Conservation (phyloP, 495 filamentous ascomycete species). For the Aspergillus ellipticus region DNA sequence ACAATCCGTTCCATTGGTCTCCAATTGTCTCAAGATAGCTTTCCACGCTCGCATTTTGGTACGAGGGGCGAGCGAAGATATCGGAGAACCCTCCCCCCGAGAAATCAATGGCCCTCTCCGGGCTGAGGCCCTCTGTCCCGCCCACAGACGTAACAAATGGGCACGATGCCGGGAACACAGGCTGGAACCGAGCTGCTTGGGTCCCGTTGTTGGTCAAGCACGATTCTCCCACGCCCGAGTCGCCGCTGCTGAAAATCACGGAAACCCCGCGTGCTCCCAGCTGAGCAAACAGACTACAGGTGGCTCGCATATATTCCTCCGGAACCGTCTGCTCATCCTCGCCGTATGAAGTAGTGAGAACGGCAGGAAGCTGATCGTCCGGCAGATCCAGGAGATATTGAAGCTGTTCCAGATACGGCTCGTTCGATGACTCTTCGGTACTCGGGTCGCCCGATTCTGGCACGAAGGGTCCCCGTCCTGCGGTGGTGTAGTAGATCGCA, state of each 20-base stretch:
- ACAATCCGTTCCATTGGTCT: constrained; percentile 43
- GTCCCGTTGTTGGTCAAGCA: constrained; percentile 67
- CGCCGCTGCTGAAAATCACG: constrained; percentile 70
- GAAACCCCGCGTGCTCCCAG: constrained; percentile 70
- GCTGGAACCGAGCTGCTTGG: constrained; percentile 56
- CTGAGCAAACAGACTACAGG: constrained; percentile 70
- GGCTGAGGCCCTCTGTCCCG: constrained; percentile 54
- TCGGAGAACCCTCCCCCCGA: constrained; percentile 71
- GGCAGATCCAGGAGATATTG: constrained; percentile 59
- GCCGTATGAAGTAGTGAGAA: constrained; percentile 70
- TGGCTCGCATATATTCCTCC: constrained; percentile 53
- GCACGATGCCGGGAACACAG: constrained; percentile 73
- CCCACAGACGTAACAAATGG: constrained; percentile 79
- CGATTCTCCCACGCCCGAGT: constrained; percentile 55
- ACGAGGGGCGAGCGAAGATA: constrained; percentile 59
- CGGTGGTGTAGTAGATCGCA: constrained; percentile 64
- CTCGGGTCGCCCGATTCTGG: constrained; percentile 47
- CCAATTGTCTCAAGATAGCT: constrained; percentile 48
- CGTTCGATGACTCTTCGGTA: constrained; percentile 53
- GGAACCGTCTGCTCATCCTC: constrained; percentile 50
- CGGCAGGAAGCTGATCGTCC: constrained; percentile 64
- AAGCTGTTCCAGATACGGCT: constrained; percentile 81
- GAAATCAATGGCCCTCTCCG: constrained; percentile 53
- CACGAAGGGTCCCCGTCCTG: constrained; percentile 55
- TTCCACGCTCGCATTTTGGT: constrained; percentile 57